Conservation (phyloP, 129 eudicot species). For the Artemisia annua region DNA sequence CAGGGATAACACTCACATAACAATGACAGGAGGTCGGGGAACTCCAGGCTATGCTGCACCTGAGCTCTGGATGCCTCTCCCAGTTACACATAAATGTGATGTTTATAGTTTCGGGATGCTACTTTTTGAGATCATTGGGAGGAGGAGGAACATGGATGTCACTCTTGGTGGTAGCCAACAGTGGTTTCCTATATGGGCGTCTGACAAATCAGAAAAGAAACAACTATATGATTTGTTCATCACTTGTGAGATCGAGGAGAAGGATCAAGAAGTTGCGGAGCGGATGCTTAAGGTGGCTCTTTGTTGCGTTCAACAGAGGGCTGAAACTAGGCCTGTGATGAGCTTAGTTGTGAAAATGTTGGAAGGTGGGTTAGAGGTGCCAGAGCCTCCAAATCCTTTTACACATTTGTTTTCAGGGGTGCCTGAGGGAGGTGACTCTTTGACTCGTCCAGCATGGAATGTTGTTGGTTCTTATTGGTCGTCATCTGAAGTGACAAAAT, state of each 20-base stretch:
- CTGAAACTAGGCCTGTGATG: slow-evolving; percentile 32
- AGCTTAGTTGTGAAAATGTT: slow-evolving; percentile 34
- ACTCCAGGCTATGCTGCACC: slow-evolving; percentile 20
- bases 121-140: slow-evolving; percentile 7
- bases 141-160: slow-evolving; percentile 21
- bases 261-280: slow-evolving; percentile 14
- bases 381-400: slow-evolving; percentile 29
- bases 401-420: slow-evolving; percentile 5
- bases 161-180: slow-evolving; percentile 28
- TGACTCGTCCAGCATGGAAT: slow-evolving; percentile 19
- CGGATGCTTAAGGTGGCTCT: slow-evolving; percentile 31
- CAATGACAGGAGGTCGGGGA: neutral
- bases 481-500: slow-evolving; percentile 15
- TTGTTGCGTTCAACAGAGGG: slow-evolving; percentile 32
- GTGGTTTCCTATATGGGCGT: slow-evolving; percentile 34
- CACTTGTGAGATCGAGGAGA: slow-evolving; percentile 26
- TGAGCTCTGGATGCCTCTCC: neutral
- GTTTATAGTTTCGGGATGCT: slow-evolving; percentile 21
- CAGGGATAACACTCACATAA: neutral
- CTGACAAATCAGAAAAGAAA: slow-evolving; percentile 18
- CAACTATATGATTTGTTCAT: slow-evolving; percentile 18
- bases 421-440: slow-evolving; percentile 11
- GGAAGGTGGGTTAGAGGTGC: slow-evolving; percentile 31
- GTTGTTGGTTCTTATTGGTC: slow-evolving; percentile 29
- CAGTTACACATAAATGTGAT: slow-evolving; percentile 18